A percentile compares a stretch with the other conserved stretches of the same genome.
Evolutionary conservation across 1,139 yeast genomes (phyloP).

Genomic region (Debaryomycetaceae sp.): DNA sequence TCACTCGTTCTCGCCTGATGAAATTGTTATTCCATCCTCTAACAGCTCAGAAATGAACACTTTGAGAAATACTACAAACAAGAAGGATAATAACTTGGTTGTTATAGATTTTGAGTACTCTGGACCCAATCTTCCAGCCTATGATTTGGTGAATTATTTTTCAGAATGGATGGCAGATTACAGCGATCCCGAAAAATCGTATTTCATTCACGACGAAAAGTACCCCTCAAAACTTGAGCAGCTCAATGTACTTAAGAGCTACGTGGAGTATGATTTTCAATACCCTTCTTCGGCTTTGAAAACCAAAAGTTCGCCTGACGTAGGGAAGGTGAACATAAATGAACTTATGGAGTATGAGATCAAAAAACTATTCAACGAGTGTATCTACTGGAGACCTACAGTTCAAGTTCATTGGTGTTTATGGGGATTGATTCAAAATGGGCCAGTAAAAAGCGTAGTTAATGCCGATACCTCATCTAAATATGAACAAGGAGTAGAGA

Average conservation of each 20-base stretch:
- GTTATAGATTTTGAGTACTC: conserved; percentile 97
- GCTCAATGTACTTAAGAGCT: conserved; percentile 68
- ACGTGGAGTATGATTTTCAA: conserved; percentile 55
- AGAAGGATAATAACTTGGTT: conserved; percentile 68
- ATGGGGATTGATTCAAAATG: conserved; percentile 88
- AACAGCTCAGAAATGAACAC: not conserved
- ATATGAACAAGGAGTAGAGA: conserved; percentile 30
- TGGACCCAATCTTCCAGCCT: conserved; percentile 90
- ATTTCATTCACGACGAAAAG: conserved; percentile 49
- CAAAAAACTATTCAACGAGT: conserved; percentile 57
- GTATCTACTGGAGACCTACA: conserved; percentile 75
- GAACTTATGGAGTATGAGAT: conserved; percentile 51
- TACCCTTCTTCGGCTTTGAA: conserved; percentile 34
- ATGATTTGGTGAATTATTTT: conserved; percentile 84
- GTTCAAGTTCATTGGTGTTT: conserved; percentile 80
- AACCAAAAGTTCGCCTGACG: conserved; percentile 15
- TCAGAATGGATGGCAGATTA: conserved; percentile 98
- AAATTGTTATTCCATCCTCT: conserved; percentile 26
- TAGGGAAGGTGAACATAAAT: conserved; percentile 17
- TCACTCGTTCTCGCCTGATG: conserved; percentile 31
- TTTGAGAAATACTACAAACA: conserved; percentile 27
- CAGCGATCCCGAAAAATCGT: conserved; percentile 61
- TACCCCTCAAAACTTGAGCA: conserved; percentile 72
- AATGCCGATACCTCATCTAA: conserved; percentile 2
- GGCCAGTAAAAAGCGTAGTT: conserved; percentile 26